Percentiles rank a stretch among this genome's conserved stretches.
Conservation (phyloP, 1,284 basidiomycete species). For the Leccinum subrobustum region DNA sequence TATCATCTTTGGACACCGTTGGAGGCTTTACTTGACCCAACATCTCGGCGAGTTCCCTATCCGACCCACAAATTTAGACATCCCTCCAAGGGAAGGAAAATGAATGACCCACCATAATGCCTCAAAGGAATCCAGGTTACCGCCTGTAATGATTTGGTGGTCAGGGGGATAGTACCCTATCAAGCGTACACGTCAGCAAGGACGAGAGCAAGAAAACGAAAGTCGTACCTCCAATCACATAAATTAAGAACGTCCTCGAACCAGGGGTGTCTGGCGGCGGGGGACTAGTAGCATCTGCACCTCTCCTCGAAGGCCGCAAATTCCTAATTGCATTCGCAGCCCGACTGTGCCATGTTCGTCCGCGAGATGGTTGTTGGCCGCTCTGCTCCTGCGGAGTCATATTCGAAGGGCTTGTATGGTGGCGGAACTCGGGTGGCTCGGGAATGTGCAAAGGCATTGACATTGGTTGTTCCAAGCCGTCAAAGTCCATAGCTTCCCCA, state of each 20-base stretch:
- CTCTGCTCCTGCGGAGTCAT: slow-evolving; percentile 21
- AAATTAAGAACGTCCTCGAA: slow-evolving; percentile 75
- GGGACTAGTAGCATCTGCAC: slow-evolving; percentile 19
- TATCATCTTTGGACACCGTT: slow-evolving; percentile 78
- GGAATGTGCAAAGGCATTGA: slow-evolving; percentile 29
- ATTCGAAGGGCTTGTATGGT: slow-evolving; percentile 9
- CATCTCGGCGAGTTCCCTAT: slow-evolving; percentile 73
- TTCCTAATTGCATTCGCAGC: slow-evolving; percentile 59
- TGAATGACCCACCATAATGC: slow-evolving; percentile 57
- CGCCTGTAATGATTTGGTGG: slow-evolving; percentile 79
- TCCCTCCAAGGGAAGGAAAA: not conserved
- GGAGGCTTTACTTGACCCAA: slow-evolving; percentile 78
- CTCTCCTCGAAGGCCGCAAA: slow-evolving; percentile 45
- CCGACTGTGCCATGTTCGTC: slow-evolving; percentile 45
- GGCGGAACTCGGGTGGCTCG: slow-evolving; percentile 26
- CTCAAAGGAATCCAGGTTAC: slow-evolving; percentile 75
- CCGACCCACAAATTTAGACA: slow-evolving; percentile 8
- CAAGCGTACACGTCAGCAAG: slow-evolving; percentile 8
- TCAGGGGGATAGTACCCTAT: slow-evolving; percentile 84
- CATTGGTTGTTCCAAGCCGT: slow-evolving; percentile 26
- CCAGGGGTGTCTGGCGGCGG: slow-evolving; percentile 40
- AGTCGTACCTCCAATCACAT: slow-evolving; percentile 70
- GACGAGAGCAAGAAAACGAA: not conserved
- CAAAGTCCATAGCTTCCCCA: slow-evolving; percentile 28
- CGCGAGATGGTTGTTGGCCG: slow-evolving; percentile 24